Evolutionary conservation across 75 land plant species (phyloP), one percentile per base, ranked within the genome.

Genomic region (Pseudotsuga menziesii): DNA sequence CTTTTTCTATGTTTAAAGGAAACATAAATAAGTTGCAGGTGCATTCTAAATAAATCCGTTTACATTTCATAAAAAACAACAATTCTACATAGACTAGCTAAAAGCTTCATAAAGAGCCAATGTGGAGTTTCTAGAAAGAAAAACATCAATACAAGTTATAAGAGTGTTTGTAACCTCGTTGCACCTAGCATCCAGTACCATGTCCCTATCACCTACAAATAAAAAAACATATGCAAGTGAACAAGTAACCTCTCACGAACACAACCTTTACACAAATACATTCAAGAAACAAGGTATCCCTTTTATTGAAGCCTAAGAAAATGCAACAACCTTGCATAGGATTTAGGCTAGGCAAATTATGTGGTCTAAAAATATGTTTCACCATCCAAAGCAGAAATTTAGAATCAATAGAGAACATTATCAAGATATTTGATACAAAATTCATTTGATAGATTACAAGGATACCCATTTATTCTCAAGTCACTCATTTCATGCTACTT

Each of bases 151-250:
- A 77, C 26, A 22, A 91, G 85, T 80, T 93, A 91, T 55, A 86
- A 4, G 48, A 93, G 56, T 32, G 96, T 89, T 71, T 91, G 96
- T 54, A 91, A 56, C 73, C 76, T 91, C 62, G 93, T 76, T 54
- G 85, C 88, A 23, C 93, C 96, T 25, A 93, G 93, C 96, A 93
- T 93, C 93, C 90, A 91, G 2, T 90, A 80, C 93, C 96, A 93
- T 76, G 91, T 93, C 25, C 93, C 93, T 48, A 79, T 76, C 3
- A 91, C 96, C 96, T 93, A 73, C 6, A 78, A 62, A 19, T 14
- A 14, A 57, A 77, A 27, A 23, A 41, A 39, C 29, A 4, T 39
- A 41, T 4, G 17, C 54, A 39, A 13, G n/a, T 26, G n/a, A 11
- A 1, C 13, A 44, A 39, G 12, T 5, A 36, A 5, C 4, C 44